Evolutionary conservation across 768 basidiomycete genomes (phyloP).

Genomic region (Multifurca ochricompacta): DNA sequence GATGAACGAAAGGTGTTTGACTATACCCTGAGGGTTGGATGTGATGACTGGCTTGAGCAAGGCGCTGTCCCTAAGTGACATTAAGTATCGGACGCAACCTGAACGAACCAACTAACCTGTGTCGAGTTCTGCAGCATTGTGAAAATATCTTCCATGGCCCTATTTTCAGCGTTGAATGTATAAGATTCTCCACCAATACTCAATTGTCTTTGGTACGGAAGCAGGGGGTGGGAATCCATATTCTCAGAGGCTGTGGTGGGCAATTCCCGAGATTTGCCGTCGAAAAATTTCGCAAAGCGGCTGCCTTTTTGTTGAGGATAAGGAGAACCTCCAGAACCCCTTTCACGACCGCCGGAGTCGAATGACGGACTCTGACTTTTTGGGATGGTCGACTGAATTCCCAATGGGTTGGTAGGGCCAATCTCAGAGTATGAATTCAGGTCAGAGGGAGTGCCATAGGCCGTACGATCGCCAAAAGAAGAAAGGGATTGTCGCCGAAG

Average conservation of each 20-base stretch:
- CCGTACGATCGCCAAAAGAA: conserved; percentile 12
- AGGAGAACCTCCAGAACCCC: conserved; percentile 31
- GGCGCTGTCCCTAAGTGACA: conserved; percentile 15
- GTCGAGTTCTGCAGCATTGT: conserved; percentile 72
- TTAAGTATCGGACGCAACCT: conserved; percentile 19
- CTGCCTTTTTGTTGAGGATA: conserved; percentile 61
- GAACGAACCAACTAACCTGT: conserved; percentile 42
- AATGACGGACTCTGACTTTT: conserved; percentile 19
- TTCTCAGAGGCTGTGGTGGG: conserved; percentile 34
- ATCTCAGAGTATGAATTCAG: conserved; percentile 11
- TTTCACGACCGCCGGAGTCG: conserved; percentile 20
- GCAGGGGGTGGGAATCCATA: conserved; percentile 36
- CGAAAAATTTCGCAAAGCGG: conserved; percentile 83
- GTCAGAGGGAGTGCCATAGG: conserved; percentile 3
- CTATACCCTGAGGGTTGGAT: conserved; percentile 23
- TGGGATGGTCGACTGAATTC: conserved; percentile 8
- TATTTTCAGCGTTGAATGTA: conserved; percentile 39
- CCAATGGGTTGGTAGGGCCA: conserved; percentile 1
- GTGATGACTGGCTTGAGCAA: conserved; percentile 16
- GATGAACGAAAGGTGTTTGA: conserved; percentile 24
- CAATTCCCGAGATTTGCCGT: conserved; percentile 48
- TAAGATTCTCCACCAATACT: conserved; percentile 35
- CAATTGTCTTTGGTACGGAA: conserved; percentile 34
- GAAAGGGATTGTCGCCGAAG: conserved; percentile 16
- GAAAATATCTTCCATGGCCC: conserved; percentile 73